Conservation (phyloP, 106 monocot genomes). For the Amphibolis antarctica region DNA sequence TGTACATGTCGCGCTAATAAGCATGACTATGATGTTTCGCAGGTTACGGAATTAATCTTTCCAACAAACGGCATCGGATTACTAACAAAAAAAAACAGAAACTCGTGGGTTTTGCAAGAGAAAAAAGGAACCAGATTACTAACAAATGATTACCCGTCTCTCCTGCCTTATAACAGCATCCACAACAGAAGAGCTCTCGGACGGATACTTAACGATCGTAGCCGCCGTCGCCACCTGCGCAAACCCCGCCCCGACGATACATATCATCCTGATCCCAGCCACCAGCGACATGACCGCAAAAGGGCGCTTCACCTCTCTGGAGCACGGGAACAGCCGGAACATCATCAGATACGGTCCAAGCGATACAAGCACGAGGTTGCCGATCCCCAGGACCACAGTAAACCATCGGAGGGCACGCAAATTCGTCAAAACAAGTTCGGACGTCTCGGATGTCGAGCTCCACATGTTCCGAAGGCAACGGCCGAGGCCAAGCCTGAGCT, state of each 20-base stretch:
- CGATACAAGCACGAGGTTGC: constrained; percentile 25
- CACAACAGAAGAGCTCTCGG: constrained; percentile 10
- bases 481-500: background rate
- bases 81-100: no score
- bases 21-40: no score
- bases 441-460: constrained; percentile 8
- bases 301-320: constrained; percentile 12
- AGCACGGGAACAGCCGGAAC: constrained; percentile 18
- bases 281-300: constrained; percentile 16
- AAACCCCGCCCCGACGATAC: constrained; percentile 30
- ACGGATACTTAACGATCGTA: constrained; percentile 19
- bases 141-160: constrained; percentile 33
- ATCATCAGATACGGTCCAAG: constrained; percentile 16
- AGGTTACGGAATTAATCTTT: no score
- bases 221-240: constrained; percentile 55
- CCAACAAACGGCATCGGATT: no score
- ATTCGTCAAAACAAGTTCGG: constrained; percentile 15
- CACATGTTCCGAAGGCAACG: constrained; percentile 8
- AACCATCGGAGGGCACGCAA: constrained; percentile 32
- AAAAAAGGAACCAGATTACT: background rate
- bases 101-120: background rate
- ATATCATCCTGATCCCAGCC: constrained; percentile 33
- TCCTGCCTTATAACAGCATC: constrained; percentile 31
- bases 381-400: constrained; percentile 25
- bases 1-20: no score